Evolutionary conservation across 23 red algal genomes (phyloP), one percentile per base, ranked within the genome.

Genomic region (Gracilaria gracilis): DNA sequence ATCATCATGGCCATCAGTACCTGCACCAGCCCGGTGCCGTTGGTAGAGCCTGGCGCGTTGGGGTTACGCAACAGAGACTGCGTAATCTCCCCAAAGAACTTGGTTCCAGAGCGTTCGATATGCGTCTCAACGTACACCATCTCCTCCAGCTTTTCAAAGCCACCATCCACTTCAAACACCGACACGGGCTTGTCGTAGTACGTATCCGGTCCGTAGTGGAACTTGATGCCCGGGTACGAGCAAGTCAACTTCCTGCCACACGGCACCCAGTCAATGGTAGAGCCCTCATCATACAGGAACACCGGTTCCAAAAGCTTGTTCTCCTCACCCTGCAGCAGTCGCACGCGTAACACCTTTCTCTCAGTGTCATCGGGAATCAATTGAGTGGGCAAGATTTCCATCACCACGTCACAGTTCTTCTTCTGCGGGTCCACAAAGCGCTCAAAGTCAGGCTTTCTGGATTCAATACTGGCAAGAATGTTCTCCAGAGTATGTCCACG

Each of bases 81-180:
- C 20, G 97, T 98, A 62, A 98, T 93, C 58, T 98, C 97, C 13
- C 97, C 97, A 71, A 95, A 98, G 87, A 95, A 98, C 91, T 98
- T 98, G 80, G 97, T 98, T 16, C 79, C 88, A 28, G 93, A 88
- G 31, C 95, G 93, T 42, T 95, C 92, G 24, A 98, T 87, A 77
- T 98, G 97, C 19, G 93, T 95, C 79, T 98, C 97, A 14, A 98
- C 93, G 87, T 98, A 98, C 83, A 98, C 91, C 86, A 98, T 94
- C 82, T 98, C 97, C 55, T 98, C 97, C n/a, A 98, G 78, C 70
- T 98, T 98, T 27, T 93, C 97, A 76, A 98, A 95, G 13, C 85
- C 88, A 67, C 97, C 97, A 57, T 98, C 97, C 49, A 95, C 91
- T 85, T 98, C 97, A 51, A 98, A 88, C 42, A 95, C 79, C 42